Evolutionary conservation across 1,284 basidiomycete genomes (phyloP), one percentile per base, ranked within the genome.

Genomic region (Ceratobasidium sp.): DNA sequence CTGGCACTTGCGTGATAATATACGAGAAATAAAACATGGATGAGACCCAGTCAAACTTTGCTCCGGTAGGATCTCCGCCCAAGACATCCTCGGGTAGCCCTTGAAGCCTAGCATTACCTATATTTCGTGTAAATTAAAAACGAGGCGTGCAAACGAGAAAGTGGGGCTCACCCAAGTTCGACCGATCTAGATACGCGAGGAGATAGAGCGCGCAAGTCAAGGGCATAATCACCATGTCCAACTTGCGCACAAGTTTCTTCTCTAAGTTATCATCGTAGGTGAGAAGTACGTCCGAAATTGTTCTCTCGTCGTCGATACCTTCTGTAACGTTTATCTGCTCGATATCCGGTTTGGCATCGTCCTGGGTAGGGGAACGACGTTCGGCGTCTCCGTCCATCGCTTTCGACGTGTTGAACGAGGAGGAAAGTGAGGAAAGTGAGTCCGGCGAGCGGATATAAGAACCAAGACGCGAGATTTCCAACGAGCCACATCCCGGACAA

Each of bases 1-100:
- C 90, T 1, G 92, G 92, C n/a, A 93, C 83, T 83, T 92, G 90
- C 76, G 84, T 89, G 4, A 93, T 74, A 75, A 93, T 90, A 48
- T 92, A 93, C 75, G 92, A 88, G 81, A 93, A 89, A 82, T 89
- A 93, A 81, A 93, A 93, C 2, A 86, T 86, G 0, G 92, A 91
- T 75, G 89, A 91, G 65, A 92, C 82, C 91, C 91, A 93, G 79
- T 92, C 91, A 78, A 91, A 93, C 27, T 88, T 82, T 19, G 85
- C 78, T 1, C 92, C 92, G 0, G 88, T 89, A 7, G 87, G 86
- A 79, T 93, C 92, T 1, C 91, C 91, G 33, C 85, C 85, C 4
- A 93, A 86, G 14, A 86, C 82, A 76, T 93, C 91, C 54, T 86
- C 80, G 0, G 90, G 87, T 2, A 93, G 82, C 1, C 90, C 90